Base-by-base conservation (phyloP, 495 filamentous ascomycete genomes). In the Talaromyces borbonicus region DNA sequence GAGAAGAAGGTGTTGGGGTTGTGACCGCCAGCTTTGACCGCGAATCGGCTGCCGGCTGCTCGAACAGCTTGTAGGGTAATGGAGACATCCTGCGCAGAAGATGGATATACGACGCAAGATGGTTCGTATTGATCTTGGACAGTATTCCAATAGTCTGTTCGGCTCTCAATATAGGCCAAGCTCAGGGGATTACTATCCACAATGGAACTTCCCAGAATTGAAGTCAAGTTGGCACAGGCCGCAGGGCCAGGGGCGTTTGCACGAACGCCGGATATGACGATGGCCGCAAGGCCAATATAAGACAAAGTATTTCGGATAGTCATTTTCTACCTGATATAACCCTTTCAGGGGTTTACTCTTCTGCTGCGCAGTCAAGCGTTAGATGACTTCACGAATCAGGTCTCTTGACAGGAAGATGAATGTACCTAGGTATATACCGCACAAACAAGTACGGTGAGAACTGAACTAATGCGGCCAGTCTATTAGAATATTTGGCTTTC, bases 11-110 rank as follows among this genome's bases (percentile, higher is more conserved):
- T 57, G 36, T 71, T 70, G 1, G 68, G 59, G 31, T 65, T 65
- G 46, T 74, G 71, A 0, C 71, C 71, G 3, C 68, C 66, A 15
- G 57, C 62, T 33, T 68, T 70, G 45, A 74, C 59, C 3, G 71
- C 71, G 46, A 73, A 74, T 22, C 65, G 61, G 32, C 54, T 60
- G 9, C 49, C 49, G 7, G 57, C 50, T 7, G 47, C 49, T 30
- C 49, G 55, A 8, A 60, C 51, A 8, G 57, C 55, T 16, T 60
- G 49, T 0, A 67, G 36, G 11, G 48, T 30, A 8, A 52, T 43
- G 2, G 58, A 60, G 14, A 65, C 60, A 36, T 65, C 58, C 19
- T 53, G 36, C 0, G 60, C 54, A 0, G 46, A 49, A 5, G 30
- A 14, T 2, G 63, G 63, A 25, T 56, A 59, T n/a, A 65, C 46